Conservation (phyloP, 352 stramenopile species). For the Globisporangium camurandrum region DNA sequence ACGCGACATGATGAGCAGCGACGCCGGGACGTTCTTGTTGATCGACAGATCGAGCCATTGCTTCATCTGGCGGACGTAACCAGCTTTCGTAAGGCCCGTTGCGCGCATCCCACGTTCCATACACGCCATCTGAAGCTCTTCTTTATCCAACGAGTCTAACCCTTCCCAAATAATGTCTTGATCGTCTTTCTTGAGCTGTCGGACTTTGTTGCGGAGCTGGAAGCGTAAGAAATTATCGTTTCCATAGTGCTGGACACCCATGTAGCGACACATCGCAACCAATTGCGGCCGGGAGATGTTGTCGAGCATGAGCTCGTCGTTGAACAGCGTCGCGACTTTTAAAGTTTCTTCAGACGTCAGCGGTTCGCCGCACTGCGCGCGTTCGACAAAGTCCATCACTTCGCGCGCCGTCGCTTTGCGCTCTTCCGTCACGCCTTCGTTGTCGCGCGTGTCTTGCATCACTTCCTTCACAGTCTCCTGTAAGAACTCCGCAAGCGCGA, state of each 20-base stretch:
- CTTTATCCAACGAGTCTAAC: constrained; percentile 95
- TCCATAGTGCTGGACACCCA: constrained; percentile 95
- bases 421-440: constrained; percentile 72
- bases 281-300: constrained; percentile 97
- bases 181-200: constrained; percentile 96
- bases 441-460: constrained; percentile 77
- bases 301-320: constrained; percentile 97
- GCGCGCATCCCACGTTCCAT: constrained; percentile 96
- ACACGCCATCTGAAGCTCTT: constrained; percentile 95
- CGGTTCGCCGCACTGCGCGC: constrained; percentile 67
- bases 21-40: constrained; percentile 98
- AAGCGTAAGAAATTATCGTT: constrained; percentile 96
- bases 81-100: constrained; percentile 94
- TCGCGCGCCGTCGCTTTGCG: constrained; percentile 70
- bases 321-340: constrained; percentile 92
- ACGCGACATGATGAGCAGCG: constrained; percentile 97
- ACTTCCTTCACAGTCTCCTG: constrained; percentile 94
- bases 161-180: constrained; percentile 99
- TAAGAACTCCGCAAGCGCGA: constrained; percentile 95
- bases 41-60: constrained; percentile 98
- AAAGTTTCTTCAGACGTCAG: constrained; percentile 76
- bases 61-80: constrained; percentile 92
- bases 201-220: constrained; percentile 90
- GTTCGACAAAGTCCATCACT: constrained; percentile 81
- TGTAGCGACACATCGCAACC: constrained; percentile 96